phyloP scores from a whole-genome alignment of 2,329 filamentous ascomycete genomes.

The Onygenales sp. region DNA sequence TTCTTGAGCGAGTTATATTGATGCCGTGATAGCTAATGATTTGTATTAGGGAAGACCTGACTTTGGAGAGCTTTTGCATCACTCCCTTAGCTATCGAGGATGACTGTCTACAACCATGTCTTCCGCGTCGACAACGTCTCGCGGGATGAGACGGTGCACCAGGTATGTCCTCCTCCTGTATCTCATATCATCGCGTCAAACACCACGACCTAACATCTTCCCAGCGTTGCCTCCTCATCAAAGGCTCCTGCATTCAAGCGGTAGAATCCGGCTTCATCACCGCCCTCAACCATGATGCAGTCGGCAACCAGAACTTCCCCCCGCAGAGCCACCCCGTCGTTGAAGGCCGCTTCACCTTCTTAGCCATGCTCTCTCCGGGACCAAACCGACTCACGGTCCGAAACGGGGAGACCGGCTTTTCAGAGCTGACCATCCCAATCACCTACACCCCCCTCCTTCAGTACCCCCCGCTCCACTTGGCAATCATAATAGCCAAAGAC shows the following conservation, averaged over 20 bases:
- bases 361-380: conserved; percentile 13
- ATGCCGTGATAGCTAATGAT: too few species aligned
- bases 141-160: background rate
- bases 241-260: background rate
- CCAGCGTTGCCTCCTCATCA: background rate
- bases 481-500: conserved; percentile 14
- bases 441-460: conserved; percentile 13
- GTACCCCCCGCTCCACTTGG: conserved; percentile 15
- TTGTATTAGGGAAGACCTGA: background rate
- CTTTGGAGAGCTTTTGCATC: too few species aligned
- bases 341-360: conserved; percentile 11
- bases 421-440: conserved; percentile 8
- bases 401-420: conserved; percentile 1
- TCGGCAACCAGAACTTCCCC: background rate
- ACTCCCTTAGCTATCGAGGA: background rate
- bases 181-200: background rate
- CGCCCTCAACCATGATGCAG: background rate
- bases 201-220: background rate
- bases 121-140: background rate
- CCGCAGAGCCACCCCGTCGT: conserved; percentile 11
- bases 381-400: conserved; percentile 9
- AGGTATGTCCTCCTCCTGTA: background rate
- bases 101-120: background rate
- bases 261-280: background rate
- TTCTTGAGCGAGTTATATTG: too few species aligned